phyloP scores from a whole-genome alignment of 2,329 filamentous ascomycete genomes.

The Talaromyces sp. region DNA sequence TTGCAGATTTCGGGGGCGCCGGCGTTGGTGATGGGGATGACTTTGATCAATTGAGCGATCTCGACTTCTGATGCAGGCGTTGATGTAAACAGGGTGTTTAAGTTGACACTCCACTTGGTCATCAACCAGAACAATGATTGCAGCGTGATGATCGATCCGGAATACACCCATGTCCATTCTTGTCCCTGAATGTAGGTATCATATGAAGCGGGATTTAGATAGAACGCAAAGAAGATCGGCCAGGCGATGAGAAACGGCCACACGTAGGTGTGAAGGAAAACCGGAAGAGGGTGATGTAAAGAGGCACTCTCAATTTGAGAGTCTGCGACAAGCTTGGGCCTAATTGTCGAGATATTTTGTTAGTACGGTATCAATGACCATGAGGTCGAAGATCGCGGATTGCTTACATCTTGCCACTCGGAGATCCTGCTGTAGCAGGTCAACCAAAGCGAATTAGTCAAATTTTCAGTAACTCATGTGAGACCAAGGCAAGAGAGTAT shows the following conservation, averaged over 20 bases:
- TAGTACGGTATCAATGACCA: slow-evolving; percentile 8
- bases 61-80: slow-evolving; percentile 65
- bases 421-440: slow-evolving; percentile 16
- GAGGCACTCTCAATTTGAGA: slow-evolving; percentile 82
- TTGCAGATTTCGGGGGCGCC: slow-evolving; percentile 83
- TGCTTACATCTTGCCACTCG: slow-evolving; percentile 20
- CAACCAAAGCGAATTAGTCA: slow-evolving; percentile 12
- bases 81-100: slow-evolving; percentile 77
- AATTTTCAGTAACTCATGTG: slow-evolving; percentile 15
- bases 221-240: slow-evolving; percentile 86
- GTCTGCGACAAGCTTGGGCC: slow-evolving; percentile 85
- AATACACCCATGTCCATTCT: slow-evolving; percentile 98
- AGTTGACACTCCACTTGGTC: slow-evolving; percentile 94
- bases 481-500: neutral
- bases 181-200: slow-evolving; percentile 86
- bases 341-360: slow-evolving; percentile 30
- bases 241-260: slow-evolving; percentile 91
- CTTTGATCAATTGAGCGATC: slow-evolving; percentile 82
- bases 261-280: slow-evolving; percentile 79
- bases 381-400: neutral
- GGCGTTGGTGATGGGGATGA: slow-evolving; percentile 84
- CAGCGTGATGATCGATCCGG: slow-evolving; percentile 77
- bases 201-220: slow-evolving; percentile 78
- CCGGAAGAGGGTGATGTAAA: slow-evolving; percentile 79
- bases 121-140: slow-evolving; percentile 91